Conservation (phyloP, 306 rosid genomes). For the Senna tora region DNA sequence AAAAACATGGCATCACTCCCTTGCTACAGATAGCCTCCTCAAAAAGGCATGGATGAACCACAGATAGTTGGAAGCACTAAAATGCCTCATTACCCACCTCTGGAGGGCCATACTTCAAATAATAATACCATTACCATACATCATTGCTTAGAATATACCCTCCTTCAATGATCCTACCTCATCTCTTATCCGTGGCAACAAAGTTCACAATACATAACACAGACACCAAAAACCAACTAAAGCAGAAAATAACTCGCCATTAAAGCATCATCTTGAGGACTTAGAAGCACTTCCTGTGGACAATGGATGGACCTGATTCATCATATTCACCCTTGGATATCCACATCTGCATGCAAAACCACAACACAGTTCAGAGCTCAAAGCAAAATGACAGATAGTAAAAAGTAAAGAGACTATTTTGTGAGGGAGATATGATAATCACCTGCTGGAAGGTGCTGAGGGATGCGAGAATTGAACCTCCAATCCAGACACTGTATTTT, state of each 20-base stretch:
- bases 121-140: conserved; percentile 37
- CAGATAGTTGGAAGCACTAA: conserved; percentile 43
- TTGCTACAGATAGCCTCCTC: conserved; percentile 69
- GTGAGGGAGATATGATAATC: neutral
- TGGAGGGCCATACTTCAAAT: conserved; percentile 49
- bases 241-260: conserved; percentile 69
- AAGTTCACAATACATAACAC: conserved; percentile 66
- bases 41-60: conserved; percentile 55
- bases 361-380: conserved; percentile 33
- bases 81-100: conserved; percentile 47
- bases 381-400: neutral
- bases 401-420: neutral
- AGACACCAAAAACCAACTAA: conserved; percentile 82
- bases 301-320: conserved; percentile 95
- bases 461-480: conserved; percentile 98
- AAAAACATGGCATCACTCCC: conserved; percentile 66
- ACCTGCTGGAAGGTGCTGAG: conserved; percentile 99
- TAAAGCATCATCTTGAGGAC: conserved; percentile 53
- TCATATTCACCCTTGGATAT: conserved; percentile 95
- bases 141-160: conserved; percentile 44
- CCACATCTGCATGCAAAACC: conserved; percentile 73
- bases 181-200: conserved; percentile 54
- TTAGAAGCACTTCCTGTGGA: conserved; percentile 98
- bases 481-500: conserved; percentile 98
- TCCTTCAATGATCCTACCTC: conserved; percentile 47